Evolutionary conservation across 1,284 basidiomycete genomes (phyloP).

Genomic region (Austroboletus niveus): DNA sequence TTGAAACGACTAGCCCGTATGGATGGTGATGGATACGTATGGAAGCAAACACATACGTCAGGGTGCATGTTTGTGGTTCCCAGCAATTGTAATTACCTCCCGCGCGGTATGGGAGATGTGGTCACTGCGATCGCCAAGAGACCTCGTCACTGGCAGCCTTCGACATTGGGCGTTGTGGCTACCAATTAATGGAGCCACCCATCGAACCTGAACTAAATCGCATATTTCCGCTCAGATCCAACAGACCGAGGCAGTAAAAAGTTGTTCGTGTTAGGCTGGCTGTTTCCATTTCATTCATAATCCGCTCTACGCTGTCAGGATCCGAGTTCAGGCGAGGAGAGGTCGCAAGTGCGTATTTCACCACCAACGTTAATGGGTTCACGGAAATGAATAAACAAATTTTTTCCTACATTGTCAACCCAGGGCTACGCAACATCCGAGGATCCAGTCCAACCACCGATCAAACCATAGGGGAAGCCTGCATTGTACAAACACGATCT

Average conservation of each 20-base stretch:
- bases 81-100: constrained; percentile 13
- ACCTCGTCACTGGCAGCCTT: constrained; percentile 15
- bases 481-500: neutral
- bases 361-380: constrained; percentile 16
- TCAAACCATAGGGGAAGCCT: constrained; percentile 2
- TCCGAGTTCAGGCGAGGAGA: constrained; percentile 8
- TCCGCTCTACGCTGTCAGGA: constrained; percentile 2
- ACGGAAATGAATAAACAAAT: constrained; percentile 32
- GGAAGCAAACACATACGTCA: constrained; percentile 13
- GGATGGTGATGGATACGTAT: constrained; percentile 15
- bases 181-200: constrained; percentile 23
- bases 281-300: constrained; percentile 22
- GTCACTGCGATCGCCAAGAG: constrained; percentile 26
- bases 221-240: constrained; percentile 13
- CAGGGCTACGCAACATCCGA: constrained; percentile 17
- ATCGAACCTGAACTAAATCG: constrained; percentile 3
- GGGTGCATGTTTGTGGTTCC: constrained; percentile 13
- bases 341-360: constrained; percentile 26
- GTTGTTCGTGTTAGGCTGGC: constrained; percentile 12
- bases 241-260: constrained; percentile 10
- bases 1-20: constrained; percentile 14
- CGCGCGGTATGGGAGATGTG: constrained; percentile 4
- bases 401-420: constrained; percentile 22
- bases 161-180: constrained; percentile 3
- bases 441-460: constrained; percentile 9